phyloP scores from a whole-genome alignment of 2,329 filamentous ascomycete genomes.

The Epichloe festucae region DNA sequence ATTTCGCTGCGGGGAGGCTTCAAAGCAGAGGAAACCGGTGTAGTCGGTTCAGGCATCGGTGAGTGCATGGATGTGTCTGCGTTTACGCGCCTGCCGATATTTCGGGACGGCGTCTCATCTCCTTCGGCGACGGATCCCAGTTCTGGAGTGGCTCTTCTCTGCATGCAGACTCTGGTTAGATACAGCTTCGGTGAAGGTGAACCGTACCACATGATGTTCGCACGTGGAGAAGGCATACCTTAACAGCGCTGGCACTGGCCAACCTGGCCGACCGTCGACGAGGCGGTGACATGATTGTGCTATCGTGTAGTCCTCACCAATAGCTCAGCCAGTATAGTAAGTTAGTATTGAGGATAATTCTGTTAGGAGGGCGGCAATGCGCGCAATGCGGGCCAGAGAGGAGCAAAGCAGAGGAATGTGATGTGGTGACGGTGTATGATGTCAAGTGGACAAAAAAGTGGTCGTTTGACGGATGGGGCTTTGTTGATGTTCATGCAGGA shows the following conservation, averaged over 20 bases:
- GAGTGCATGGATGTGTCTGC: slow-evolving; percentile 16
- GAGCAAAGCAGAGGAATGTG: slow-evolving; percentile 6
- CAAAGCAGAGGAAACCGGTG: slow-evolving; percentile 53
- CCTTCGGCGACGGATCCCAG: slow-evolving; percentile 32
- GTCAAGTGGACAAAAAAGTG: slow-evolving; percentile 4
- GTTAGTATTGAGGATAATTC: background rate
- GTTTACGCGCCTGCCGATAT: slow-evolving; percentile 11
- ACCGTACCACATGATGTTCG: background rate
- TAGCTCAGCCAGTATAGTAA: background rate
- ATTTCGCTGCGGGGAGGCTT: slow-evolving; percentile 70
- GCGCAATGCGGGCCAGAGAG: slow-evolving; percentile 2
- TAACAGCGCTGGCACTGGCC: slow-evolving; percentile 23
- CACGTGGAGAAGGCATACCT: slow-evolving; percentile 20
- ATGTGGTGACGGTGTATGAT: slow-evolving; percentile 5
- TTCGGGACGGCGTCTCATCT: slow-evolving; percentile 23
- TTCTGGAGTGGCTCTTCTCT: slow-evolving; percentile 20
- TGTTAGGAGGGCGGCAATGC: slow-evolving; percentile 2
- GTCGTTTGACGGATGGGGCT: slow-evolving; percentile 1
- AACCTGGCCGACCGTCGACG: slow-evolving; percentile 33
- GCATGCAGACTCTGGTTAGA: slow-evolving; percentile 3
- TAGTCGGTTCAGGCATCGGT: slow-evolving; percentile 30
- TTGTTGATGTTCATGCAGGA: slow-evolving; percentile 11
- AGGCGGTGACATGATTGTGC: slow-evolving; percentile 24
- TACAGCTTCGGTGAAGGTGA: background rate
- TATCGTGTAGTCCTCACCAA: background rate